A percentile compares a stretch with the other conserved stretches of the same genome.
Conservation (phyloP, 2,329 filamentous ascomycete species). For the Colletotrichum sp. region DNA sequence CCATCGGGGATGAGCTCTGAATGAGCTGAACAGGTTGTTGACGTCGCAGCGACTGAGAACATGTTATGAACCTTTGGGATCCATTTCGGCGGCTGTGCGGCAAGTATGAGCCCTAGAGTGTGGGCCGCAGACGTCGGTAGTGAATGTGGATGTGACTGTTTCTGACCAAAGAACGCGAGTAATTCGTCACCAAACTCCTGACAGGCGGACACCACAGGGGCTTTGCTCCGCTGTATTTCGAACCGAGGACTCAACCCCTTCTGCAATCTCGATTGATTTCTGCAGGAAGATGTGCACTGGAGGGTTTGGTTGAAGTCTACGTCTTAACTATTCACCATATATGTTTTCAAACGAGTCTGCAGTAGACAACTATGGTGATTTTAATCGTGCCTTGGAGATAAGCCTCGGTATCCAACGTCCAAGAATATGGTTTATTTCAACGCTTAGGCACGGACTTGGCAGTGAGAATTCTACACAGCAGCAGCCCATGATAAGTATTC, state of each 20-base stretch:
- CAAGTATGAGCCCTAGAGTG: neutral
- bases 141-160: neutral
- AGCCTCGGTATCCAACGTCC: accelerated
- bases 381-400: neutral
- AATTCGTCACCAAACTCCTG: neutral
- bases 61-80: neutral
- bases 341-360: neutral
- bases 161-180: neutral
- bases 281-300: neutral
- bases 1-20: slow-evolving; percentile 19
- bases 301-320: neutral
- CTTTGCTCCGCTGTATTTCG: neutral
- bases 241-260: neutral
- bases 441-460: neutral
- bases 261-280: neutral
- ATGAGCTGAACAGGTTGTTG: neutral
- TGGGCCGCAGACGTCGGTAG: neutral
- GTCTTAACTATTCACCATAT: neutral
- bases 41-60: neutral
- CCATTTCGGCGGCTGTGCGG: neutral
- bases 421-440: neutral
- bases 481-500: neutral
- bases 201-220: neutral
- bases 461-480: neutral
- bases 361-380: neutral